Conservation (phyloP, 176 grass and related monocot genomes). For the Eleusine indica region DNA sequence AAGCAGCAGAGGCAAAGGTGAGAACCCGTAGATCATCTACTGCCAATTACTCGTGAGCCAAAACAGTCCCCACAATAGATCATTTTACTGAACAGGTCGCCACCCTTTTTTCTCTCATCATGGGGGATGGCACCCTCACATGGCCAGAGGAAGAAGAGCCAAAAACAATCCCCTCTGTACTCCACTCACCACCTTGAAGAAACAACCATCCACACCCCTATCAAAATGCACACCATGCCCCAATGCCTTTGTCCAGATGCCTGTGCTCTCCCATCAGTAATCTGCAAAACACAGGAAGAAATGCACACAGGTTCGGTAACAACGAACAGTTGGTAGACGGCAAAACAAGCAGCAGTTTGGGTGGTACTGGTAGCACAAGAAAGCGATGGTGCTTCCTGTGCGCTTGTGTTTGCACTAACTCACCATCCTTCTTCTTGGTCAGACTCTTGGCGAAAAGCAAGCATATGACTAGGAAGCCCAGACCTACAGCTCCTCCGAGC, state of each 20-base stretch:
- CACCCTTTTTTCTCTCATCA: conserved; percentile 43
- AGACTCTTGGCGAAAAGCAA: conserved; percentile 85
- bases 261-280: conserved; percentile 55
- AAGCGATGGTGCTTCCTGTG: background rate
- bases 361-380: background rate
- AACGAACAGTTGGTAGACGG: conserved; percentile 11
- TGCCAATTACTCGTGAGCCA: conserved; percentile 35
- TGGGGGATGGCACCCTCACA: conserved; percentile 50
- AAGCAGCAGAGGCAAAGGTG: conserved; percentile 40
- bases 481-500: conserved; percentile 77
- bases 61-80: conserved; percentile 42
- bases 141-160: conserved; percentile 85
- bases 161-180: conserved; percentile 65
- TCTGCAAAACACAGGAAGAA: conserved; percentile 66
- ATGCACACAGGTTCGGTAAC: conserved; percentile 33
- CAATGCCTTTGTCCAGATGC: conserved; percentile 50
- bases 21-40: conserved; percentile 38
- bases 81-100: conserved; percentile 44
- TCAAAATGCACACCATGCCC: conserved; percentile 68
- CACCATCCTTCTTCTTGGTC: conserved; percentile 92
- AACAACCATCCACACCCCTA: conserved; percentile 54
- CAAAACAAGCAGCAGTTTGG: conserved; percentile 25
- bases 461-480: conserved; percentile 94
- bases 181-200: conserved; percentile 63
- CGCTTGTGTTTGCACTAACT: conserved; percentile 32